Conservation (phyloP, 23 red algal species). For the Cyanidioschyzon merolae region DNA sequence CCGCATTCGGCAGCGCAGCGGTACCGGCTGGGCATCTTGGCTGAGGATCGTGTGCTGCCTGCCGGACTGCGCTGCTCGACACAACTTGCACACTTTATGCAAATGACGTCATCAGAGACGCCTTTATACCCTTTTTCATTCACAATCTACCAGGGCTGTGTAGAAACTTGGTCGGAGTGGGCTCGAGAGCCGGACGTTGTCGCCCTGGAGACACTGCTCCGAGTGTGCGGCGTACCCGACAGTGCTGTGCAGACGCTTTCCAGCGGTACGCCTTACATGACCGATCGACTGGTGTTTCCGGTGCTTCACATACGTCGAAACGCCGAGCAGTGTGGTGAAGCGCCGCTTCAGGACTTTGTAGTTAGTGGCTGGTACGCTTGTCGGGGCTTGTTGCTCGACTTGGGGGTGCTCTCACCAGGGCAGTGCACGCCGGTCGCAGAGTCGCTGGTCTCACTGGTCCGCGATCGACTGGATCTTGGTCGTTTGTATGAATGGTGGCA, state of each 20-base stretch:
- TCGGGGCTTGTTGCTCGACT: background rate
- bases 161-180: background rate
- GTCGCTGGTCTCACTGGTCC: slow-evolving; percentile 12
- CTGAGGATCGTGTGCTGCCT: no score
- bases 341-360: background rate
- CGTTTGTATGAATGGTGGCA: slow-evolving; percentile 28
- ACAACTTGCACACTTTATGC: no score
- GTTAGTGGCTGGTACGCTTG: background rate
- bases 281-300: slow-evolving; percentile 16
- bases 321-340: background rate
- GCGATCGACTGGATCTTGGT: slow-evolving; percentile 21
- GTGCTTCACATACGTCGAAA: background rate
- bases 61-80: no score
- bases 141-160: background rate
- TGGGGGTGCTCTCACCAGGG: background rate
- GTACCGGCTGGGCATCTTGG: no score
- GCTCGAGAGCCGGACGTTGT: background rate
- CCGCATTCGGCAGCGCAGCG: no score
- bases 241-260: background rate
- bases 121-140: background rate
- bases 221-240: background rate
- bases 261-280: slow-evolving; percentile 17
- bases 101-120: no score
- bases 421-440: background rate
- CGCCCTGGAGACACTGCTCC: background rate